Evolutionary conservation across 1,284 basidiomycete species (phyloP).

Genomic region (Peniophora sp.): DNA sequence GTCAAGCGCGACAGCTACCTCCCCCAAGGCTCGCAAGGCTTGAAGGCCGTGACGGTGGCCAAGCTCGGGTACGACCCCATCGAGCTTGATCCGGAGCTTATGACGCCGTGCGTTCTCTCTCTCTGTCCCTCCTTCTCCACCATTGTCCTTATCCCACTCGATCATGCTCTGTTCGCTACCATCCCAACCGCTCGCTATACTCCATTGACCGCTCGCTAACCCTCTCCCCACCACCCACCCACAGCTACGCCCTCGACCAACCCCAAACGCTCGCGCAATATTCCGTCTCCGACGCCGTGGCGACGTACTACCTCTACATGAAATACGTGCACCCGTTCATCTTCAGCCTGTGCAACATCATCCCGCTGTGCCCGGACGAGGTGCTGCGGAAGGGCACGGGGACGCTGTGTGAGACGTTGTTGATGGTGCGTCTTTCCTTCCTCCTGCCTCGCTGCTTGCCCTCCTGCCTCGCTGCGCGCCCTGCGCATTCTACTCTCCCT

Average conservation of each 20-base stretch:
- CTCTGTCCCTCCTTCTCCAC: not conserved
- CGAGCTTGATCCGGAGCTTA: slow-evolving; percentile 96
- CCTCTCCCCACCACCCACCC: not conserved
- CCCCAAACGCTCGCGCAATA: slow-evolving; percentile 95
- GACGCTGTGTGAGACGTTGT: slow-evolving; percentile 93
- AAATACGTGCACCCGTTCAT: slow-evolving; percentile 99
- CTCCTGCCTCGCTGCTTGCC: not conserved
- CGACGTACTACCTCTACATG: slow-evolving; percentile 99
- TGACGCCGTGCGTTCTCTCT: slow-evolving; percentile 80
- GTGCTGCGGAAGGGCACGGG: slow-evolving; percentile 95
- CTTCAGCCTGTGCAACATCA: slow-evolving; percentile 99
- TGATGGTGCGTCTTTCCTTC: slow-evolving; percentile 69
- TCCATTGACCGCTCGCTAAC: not conserved
- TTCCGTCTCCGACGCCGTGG: slow-evolving; percentile 99
- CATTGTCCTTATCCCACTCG: not conserved
- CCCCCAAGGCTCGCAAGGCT: slow-evolving; percentile 95
- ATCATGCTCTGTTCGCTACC: no score
- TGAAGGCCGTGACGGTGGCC: slow-evolving; percentile 96
- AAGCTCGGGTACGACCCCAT: slow-evolving; percentile 98
- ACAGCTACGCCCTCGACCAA: slow-evolving; percentile 92
- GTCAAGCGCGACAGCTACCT: slow-evolving; percentile 99
- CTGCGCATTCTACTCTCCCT: no score
- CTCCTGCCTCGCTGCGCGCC: not conserved
- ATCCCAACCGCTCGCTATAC: no score
- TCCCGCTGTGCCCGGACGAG: slow-evolving; percentile 95